Base-by-base conservation (phyloP, 495 filamentous ascomycete species). In the Xylaria curta region DNA sequence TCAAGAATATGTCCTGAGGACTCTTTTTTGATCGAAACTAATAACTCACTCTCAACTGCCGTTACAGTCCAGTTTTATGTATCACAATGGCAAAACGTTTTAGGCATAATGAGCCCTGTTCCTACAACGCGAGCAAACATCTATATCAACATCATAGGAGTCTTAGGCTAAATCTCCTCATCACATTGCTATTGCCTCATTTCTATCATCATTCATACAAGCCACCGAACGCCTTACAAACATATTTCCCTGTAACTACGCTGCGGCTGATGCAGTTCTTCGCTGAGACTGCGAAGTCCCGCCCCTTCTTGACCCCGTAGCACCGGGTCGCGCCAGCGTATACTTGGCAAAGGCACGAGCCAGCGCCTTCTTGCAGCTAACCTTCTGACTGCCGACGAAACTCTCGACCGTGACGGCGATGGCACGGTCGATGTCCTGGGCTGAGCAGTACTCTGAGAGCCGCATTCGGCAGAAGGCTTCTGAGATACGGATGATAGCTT, bases 311-410 rank as follows among this genome's bases (percentile, higher is more conserved):
- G 72, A 47, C 33, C 47, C 49, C 2, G 13, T 54, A 26, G 65
- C 69, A 33, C 82, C 81, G 0, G 84, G 85, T 75, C 85, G 76
- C 7, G 84, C 83, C 46, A 90, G 80, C 2, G 89, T 90, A 70
- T 97, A 99, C 88, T 99, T 99, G 71, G 97, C 95, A 88, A 99
- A 99, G 19, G 97, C 95, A 70, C 97, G 87, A 13, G 93, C 93
- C 66, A 99, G 89, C 38, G 96, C 94, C 87, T 97, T 98, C 90
- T 98, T 99, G 83, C 92, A 94, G 85, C 92, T 95, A 75, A 98
- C 91, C 84, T 99, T 99, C 81, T 99, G 97, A 72, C 91, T 94
- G 71, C 94, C 93, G 36, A 99, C 93, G 80, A 99, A 99, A 26
- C 91, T 94, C 62, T 99, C 95, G 13, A 99, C 94, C 0, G 96